Base-by-base conservation (phyloP, 129 eudicot species). In the Glebionis coronaria region DNA sequence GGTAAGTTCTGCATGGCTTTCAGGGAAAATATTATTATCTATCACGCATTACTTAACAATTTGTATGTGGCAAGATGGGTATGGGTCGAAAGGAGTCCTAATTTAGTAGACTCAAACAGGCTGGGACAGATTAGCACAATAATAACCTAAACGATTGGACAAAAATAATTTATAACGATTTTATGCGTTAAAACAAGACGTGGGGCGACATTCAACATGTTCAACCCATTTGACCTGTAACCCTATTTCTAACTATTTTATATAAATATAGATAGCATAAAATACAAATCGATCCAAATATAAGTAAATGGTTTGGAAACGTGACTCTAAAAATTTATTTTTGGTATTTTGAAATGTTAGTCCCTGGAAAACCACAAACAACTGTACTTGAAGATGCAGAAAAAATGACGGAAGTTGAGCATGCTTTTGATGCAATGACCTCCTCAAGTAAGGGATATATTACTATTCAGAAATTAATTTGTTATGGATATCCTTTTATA, bases 281-380 rank as follows among this genome's bases (percentile, higher is more conserved):
- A 53, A 53, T 11, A 11, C 58, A 1, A 19, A 12, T 18, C 58
- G 58, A 25, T n/a, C 16, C 10, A 1, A 4, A 1, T 19, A 11
- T 4, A 56, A 56, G 31, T 56, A 23, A 56, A 56, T 4, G 15
- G 9, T 9, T 56, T 12, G 15, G 9, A 56, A 56, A 12, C 27
- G 15, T 16, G 40, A 49, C 25, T 56, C 19, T 28, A 1, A 59
- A 12, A 44, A 42, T 63, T 62, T 63, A 45, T 59, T 71, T 18
- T 65, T 47, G 54, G 46, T 25, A 4, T 72, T 49, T 57, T 61
- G 54, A 35, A 18, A 59, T 73, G 44, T 19, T 47, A 90, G 97
- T 91, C 57, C 85, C 81, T 5, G 91, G 83, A 61, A 90, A 82
- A 67, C 80, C 81, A 42, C 97, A 82, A 76, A 89, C 82, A 69